These are phyloP conservation scores for Orbilia blumenaviensis DNA, from an alignment of 2,329 filamentous ascomycete genomes.

Conservation along the genomic window DNA sequence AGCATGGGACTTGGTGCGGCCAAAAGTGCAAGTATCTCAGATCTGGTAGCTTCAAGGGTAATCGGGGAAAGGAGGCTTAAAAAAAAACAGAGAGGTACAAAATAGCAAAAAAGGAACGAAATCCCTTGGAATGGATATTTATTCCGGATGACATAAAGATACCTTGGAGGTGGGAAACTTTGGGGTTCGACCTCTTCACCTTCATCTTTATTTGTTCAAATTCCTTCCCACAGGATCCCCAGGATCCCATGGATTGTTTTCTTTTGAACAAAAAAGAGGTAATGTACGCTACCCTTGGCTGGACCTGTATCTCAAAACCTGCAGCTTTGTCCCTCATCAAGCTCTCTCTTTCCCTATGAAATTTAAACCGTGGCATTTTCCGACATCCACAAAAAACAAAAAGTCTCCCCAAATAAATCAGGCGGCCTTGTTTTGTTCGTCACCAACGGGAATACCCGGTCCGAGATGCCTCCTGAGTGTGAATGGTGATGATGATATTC, in stretches of 20 bases:
- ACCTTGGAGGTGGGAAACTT: not conserved
- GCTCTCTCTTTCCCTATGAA: not conserved
- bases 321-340: constrained; percentile 16
- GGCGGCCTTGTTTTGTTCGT: constrained; percentile 9
- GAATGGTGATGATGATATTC: not conserved
- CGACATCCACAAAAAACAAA: constrained; percentile 1
- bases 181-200: not conserved
- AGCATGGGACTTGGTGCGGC: too few species aligned
- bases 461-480: constrained; percentile 22
- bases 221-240: not conserved
- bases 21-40: constrained; percentile 45
- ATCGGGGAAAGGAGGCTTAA: constrained; percentile 39
- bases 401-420: constrained; percentile 22
- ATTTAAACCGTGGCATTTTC: constrained; percentile 35
- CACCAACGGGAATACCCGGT: constrained; percentile 18
- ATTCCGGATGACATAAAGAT: constrained; percentile 13
- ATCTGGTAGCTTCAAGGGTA: constrained; percentile 27
- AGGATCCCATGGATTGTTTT: not conserved
- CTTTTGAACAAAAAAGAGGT: too few species aligned
- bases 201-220: constrained; percentile 1
- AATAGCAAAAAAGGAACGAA: too few species aligned
- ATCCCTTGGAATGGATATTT: not conserved
- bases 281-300: not conserved
- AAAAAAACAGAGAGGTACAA: too few species aligned
- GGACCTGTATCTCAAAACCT: not conserved